Evolutionary conservation across 768 basidiomycete species (phyloP).

Genomic region (Boletus reticulatus): DNA sequence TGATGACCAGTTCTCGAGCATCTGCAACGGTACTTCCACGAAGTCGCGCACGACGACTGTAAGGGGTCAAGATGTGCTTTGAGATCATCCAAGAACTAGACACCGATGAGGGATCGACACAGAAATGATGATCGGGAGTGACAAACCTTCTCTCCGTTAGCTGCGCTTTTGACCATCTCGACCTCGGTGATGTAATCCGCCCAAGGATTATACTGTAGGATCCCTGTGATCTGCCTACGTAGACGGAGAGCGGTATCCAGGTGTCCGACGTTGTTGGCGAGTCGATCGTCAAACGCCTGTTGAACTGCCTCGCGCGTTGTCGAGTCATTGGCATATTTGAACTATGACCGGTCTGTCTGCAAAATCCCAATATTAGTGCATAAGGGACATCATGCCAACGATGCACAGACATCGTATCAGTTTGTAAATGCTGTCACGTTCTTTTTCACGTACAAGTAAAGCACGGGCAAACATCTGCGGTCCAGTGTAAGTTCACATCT

Average conservation of each 20-base stretch:
- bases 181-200: slow-evolving; percentile 83
- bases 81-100: slow-evolving; percentile 75
- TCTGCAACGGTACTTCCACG: slow-evolving; percentile 90
- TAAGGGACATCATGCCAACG: slow-evolving; percentile 90
- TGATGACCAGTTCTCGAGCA: slow-evolving; percentile 84
- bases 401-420: slow-evolving; percentile 85
- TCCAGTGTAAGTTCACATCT: not conserved
- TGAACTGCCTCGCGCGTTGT: slow-evolving; percentile 64
- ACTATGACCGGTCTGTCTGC: slow-evolving; percentile 93
- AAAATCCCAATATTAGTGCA: slow-evolving; percentile 97
- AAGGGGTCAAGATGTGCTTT: slow-evolving; percentile 72
- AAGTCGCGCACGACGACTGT: slow-evolving; percentile 79
- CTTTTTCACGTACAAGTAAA: slow-evolving; percentile 94
- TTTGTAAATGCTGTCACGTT: slow-evolving; percentile 96
- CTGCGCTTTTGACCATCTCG: slow-evolving; percentile 79
- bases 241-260: slow-evolving; percentile 66
- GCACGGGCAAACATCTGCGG: slow-evolving; percentile 67
- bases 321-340: slow-evolving; percentile 76
- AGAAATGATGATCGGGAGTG: not conserved
- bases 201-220: slow-evolving; percentile 77
- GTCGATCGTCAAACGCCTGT: slow-evolving; percentile 67
- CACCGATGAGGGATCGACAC: not conserved
- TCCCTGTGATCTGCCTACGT: slow-evolving; percentile 62
- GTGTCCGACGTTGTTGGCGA: slow-evolving; percentile 67
- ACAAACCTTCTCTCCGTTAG: slow-evolving; percentile 55